phyloP scores from a whole-genome alignment of 768 basidiomycete genomes.

The Tylopilus sp. region DNA sequence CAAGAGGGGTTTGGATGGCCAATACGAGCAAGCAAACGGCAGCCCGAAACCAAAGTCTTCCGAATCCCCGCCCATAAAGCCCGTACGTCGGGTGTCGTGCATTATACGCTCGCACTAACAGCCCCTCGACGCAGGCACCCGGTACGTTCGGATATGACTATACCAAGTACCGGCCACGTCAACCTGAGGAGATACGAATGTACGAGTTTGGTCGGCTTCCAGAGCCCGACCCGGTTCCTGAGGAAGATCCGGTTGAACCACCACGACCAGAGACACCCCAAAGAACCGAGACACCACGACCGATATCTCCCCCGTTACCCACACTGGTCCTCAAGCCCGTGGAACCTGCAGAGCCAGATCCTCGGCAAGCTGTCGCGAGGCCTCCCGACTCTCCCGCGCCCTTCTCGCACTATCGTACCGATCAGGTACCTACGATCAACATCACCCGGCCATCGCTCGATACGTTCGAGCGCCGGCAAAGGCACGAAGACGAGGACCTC shows the following conservation, averaged over 20 bases:
- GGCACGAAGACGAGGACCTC: conserved; percentile 44
- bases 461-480: conserved; percentile 24
- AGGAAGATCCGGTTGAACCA: conserved; percentile 1
- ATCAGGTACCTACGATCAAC: conserved; percentile 31
- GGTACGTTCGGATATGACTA: conserved; percentile 81
- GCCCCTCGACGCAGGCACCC: conserved; percentile 51
- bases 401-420: conserved; percentile 52
- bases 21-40: conserved; percentile 69
- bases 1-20: conserved; percentile 72
- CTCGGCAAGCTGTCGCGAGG: conserved; percentile 15
- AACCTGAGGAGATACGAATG: conserved; percentile 52
- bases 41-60: conserved; percentile 51
- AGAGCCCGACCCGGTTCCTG: conserved; percentile 18
- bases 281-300: conserved; percentile 6
- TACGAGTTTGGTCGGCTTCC: conserved; percentile 58
- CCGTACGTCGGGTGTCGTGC: conserved; percentile 43
- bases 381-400: conserved; percentile 55
- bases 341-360: conserved; percentile 26
- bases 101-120: background rate
- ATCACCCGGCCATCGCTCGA: conserved; percentile 32
- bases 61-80: conserved; percentile 42
- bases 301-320: conserved; percentile 23
- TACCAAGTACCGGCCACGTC: conserved; percentile 59
- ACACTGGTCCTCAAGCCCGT: conserved; percentile 29
- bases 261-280: background rate